phyloP scores from a whole-genome alignment of 164 flowering plant genomes.

The Stephania cephalantha region DNA sequence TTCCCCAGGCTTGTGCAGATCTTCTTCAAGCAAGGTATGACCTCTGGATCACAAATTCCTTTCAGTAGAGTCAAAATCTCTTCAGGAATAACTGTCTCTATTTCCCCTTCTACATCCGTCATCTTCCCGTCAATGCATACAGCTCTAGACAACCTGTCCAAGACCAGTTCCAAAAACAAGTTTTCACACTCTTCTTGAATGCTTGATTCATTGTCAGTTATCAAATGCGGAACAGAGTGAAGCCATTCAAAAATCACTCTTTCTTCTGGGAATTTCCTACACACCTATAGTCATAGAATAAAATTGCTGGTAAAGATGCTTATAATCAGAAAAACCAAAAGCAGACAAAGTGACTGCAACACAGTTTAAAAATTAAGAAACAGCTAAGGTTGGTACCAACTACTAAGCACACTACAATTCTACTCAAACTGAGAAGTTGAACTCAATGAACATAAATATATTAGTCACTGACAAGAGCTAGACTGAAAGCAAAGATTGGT shows the following conservation, averaged over 20 bases:
- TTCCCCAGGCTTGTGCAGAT: slow-evolving; percentile 82
- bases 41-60: slow-evolving; percentile 67
- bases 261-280: slow-evolving; percentile 51
- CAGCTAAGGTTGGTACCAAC: no score
- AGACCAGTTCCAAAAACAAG: slow-evolving; percentile 70
- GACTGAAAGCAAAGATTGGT: no score
- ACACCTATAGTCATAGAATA: slow-evolving; percentile 44
- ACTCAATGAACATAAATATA: no score
- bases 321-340: background rate
- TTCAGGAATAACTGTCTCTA: slow-evolving; percentile 42
- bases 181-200: slow-evolving; percentile 91
- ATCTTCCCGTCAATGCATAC: slow-evolving; percentile 27
- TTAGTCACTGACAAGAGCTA: no score
- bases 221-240: slow-evolving; percentile 76
- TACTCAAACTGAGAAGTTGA: no score
- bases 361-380: no score
- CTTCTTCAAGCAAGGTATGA: slow-evolving; percentile 73
- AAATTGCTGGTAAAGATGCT: background rate
- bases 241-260: slow-evolving; percentile 77
- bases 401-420: no score
- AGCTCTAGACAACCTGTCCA: slow-evolving; percentile 61
- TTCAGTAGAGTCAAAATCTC: slow-evolving; percentile 50
- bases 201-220: slow-evolving; percentile 82
- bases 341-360: background rate
- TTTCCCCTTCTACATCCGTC: slow-evolving; percentile 29